These are phyloP conservation scores for Yarrowia sp. DNA, from an alignment of 805 yeast genomes.

Conservation along the genomic window DNA sequence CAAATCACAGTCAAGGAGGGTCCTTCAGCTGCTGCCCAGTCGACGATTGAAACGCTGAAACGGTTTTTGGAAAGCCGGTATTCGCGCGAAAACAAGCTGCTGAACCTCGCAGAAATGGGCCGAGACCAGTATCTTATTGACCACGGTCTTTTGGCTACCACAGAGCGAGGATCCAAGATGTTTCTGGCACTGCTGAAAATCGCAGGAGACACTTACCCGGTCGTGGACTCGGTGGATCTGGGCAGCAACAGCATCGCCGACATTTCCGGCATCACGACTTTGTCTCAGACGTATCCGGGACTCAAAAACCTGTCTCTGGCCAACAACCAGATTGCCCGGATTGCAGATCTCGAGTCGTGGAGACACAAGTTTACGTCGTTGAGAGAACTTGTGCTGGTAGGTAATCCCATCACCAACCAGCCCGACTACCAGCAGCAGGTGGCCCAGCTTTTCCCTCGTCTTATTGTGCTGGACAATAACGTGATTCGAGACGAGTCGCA, in stretches of 20 bases:
- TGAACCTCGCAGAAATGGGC: conserved; percentile 64
- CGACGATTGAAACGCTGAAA: conserved; percentile 60
- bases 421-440: conserved; percentile 57
- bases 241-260: conserved; percentile 57
- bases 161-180: conserved; percentile 69
- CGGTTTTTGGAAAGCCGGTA: conserved; percentile 64
- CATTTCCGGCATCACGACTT: conserved; percentile 53
- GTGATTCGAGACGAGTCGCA: conserved; percentile 70
- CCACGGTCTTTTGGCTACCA: conserved; percentile 62
- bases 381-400: conserved; percentile 71
- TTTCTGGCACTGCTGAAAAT: conserved; percentile 86
- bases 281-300: conserved; percentile 71
- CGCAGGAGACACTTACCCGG: conserved; percentile 52
- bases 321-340: conserved; percentile 61
- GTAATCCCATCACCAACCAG: conserved; percentile 64
- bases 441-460: conserved; percentile 70
- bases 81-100: conserved; percentile 57
- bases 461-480: conserved; percentile 73
- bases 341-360: conserved; percentile 68
- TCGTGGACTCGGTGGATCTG: conserved; percentile 60
- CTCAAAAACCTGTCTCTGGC: conserved; percentile 76
- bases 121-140: conserved; percentile 58
- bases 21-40: conserved; percentile 25
- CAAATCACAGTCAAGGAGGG: conserved; percentile 44
- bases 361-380: conserved; percentile 67